Evolutionary conservation across 495 filamentous ascomycete species (phyloP).

Genomic region (Ascodesmis nigricans): DNA sequence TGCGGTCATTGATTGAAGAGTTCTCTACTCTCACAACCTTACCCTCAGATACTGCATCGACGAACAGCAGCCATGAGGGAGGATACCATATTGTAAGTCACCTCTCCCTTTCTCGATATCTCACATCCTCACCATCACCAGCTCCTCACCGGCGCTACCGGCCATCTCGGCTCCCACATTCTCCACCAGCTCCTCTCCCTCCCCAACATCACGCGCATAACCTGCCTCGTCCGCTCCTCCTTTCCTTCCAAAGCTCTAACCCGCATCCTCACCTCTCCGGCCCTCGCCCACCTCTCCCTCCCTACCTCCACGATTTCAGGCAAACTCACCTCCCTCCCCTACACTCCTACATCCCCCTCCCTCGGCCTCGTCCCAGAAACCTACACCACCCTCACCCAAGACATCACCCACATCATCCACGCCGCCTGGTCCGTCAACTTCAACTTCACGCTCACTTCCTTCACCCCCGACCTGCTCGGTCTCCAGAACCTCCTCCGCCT

Average conservation of each 20-base stretch:
- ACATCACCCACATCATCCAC: constrained; percentile 34
- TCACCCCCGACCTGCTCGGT: constrained; percentile 35
- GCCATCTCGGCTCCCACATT: constrained; percentile 34
- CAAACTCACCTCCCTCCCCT: constrained; percentile 26
- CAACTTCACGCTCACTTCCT: constrained; percentile 33
- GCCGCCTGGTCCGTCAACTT: constrained; percentile 57
- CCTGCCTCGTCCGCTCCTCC: constrained; percentile 31
- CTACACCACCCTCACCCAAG: constrained; percentile 23
- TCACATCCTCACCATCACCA: not conserved
- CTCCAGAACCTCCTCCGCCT: constrained; percentile 34
- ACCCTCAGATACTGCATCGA: constrained; percentile 17
- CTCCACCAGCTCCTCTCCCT: constrained; percentile 29
- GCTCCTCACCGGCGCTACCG: constrained; percentile 39
- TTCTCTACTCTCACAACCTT: constrained; percentile 28
- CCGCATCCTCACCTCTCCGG: constrained; percentile 11
- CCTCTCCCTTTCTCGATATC: not conserved
- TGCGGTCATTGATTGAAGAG: constrained; percentile 29
- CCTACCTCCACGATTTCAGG: constrained; percentile 5
- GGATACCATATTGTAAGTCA: constrained; percentile 26
- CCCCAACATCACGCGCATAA: constrained; percentile 26
- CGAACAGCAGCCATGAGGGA: too few relatives aligned
- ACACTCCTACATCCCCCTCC: constrained; percentile 23
- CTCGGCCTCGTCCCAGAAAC: constrained; percentile 26
- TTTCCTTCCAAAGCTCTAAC: constrained; percentile 6
- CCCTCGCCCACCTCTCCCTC: constrained; percentile 5